Percentiles rank a stretch among this genome's conserved stretches.
phyloP scores from a whole-genome alignment of 116 monocot species.

The Phalaenopsis hybrid region DNA sequence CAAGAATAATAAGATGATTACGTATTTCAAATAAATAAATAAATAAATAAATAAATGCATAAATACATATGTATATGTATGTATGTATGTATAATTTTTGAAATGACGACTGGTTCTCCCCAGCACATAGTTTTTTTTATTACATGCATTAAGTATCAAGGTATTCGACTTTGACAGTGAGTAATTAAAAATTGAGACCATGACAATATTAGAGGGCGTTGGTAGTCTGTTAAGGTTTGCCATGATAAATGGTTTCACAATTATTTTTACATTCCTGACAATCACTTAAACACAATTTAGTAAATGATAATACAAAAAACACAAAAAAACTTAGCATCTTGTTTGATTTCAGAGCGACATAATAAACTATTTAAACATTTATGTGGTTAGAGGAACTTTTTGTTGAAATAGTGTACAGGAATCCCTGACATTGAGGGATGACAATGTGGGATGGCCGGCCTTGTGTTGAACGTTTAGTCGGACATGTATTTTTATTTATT shows the following conservation, averaged over 20 bases:
- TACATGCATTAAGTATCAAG: background rate
- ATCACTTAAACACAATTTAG: background rate
- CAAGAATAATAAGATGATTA: background rate
- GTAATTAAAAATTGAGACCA: background rate
- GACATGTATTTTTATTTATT: background rate
- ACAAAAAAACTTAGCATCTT: background rate
- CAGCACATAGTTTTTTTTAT: background rate
- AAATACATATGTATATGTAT: background rate
- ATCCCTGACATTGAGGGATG: background rate
- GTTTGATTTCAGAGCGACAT: background rate
- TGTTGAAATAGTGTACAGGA: background rate
- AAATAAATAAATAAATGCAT: background rate
- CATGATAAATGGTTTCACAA: background rate
- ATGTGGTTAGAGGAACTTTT: background rate
- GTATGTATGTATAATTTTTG: background rate
- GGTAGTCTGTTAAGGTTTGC: background rate
- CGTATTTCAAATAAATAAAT: background rate
- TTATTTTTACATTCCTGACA: background rate
- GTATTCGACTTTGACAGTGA: background rate
- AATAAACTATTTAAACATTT: background rate
- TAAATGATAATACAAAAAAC: background rate
- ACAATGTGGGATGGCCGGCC: background rate
- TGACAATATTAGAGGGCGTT: background rate
- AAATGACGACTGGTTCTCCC: background rate
- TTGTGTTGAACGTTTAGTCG: background rate